Conservation (phyloP, 805 yeast species). For the Komagataella pseudopastoris region DNA sequence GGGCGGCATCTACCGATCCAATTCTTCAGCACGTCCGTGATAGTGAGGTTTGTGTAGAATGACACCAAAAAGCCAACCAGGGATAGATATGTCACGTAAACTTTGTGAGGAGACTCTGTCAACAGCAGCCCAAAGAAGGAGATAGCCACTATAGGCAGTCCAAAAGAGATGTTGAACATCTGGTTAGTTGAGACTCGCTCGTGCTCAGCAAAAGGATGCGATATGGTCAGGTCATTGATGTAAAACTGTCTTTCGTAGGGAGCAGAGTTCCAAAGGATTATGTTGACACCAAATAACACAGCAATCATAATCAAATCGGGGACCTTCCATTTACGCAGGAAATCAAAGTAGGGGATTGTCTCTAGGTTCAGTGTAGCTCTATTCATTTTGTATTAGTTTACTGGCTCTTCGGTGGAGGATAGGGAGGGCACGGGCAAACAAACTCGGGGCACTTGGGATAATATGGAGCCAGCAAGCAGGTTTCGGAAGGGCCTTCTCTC, state of each 20-base stretch:
- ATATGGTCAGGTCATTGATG: conserved; percentile 61
- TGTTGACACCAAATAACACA: conserved; percentile 9
- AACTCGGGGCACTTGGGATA: background rate
- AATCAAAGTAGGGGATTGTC: conserved; percentile 7
- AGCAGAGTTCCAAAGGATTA: conserved; percentile 14
- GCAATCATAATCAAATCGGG: conserved; percentile 7
- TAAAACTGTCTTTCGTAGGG: conserved; percentile 77
- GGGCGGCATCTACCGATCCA: conserved; percentile 89
- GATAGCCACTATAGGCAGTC: conserved; percentile 34
- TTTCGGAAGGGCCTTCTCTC: background rate
- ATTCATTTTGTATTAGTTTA: conserved; percentile 1
- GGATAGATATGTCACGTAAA: conserved; percentile 50
- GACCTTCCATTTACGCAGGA: conserved; percentile 13
- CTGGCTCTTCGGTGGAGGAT: background rate
- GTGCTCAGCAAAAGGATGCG: conserved; percentile 66
- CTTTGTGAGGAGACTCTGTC: conserved; percentile 37
- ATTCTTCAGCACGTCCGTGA: conserved; percentile 67
- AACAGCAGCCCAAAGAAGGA: conserved; percentile 14
- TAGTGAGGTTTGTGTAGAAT: conserved; percentile 40
- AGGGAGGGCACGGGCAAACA: background rate
- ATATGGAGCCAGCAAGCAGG: background rate
- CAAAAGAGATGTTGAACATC: conserved; percentile 39
- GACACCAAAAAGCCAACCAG: conserved; percentile 53
- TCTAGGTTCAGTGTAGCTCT: conserved; percentile 15
- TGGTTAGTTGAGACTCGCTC: conserved; percentile 55